phyloP scores from a whole-genome alignment of 2,329 filamentous ascomycete genomes.

The Epichloe glyceriae region DNA sequence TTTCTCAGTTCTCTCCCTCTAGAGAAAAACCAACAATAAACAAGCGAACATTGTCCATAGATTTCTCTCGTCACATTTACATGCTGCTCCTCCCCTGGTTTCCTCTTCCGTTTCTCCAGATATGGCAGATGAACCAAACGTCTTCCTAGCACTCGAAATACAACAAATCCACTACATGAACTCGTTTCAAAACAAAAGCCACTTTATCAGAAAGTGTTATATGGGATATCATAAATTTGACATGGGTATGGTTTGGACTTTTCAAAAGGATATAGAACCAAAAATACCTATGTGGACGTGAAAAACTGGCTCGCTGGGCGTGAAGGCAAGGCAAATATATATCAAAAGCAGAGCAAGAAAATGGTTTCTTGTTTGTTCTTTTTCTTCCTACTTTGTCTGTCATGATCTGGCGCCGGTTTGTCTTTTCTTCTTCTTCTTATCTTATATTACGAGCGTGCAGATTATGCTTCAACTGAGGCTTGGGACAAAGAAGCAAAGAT shows the following conservation, averaged over 20 bases:
- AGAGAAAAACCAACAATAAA: not conserved
- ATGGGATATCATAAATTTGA: too few species aligned
- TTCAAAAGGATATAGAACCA: not conserved
- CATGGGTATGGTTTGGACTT: too few species aligned
- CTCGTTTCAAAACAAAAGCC: too few species aligned
- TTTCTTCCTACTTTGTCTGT: not conserved
- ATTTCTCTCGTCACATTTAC: too few species aligned
- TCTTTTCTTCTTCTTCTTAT: not conserved
- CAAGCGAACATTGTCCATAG: too few species aligned
- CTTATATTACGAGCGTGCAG: not conserved
- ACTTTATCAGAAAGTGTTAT: too few species aligned
- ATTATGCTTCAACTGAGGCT: not conserved
- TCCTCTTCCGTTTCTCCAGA: too few species aligned
- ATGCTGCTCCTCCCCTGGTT: too few species aligned
- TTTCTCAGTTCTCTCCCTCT: not conserved
- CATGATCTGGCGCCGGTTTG: not conserved
- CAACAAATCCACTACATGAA: too few species aligned
- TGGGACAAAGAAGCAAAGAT: not conserved
- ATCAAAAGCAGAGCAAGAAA: not conserved
- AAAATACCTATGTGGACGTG: not conserved
- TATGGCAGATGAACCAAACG: too few species aligned
- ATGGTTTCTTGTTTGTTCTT: not conserved
- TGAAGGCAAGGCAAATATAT: not conserved
- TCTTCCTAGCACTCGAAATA: too few species aligned
- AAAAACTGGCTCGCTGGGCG: too few species aligned